A percentile compares a stretch with the other conserved stretches of the same genome.
Evolutionary conservation across 352 stramenopile species (phyloP).

Genomic region (Phytophthora boehmeriae): DNA sequence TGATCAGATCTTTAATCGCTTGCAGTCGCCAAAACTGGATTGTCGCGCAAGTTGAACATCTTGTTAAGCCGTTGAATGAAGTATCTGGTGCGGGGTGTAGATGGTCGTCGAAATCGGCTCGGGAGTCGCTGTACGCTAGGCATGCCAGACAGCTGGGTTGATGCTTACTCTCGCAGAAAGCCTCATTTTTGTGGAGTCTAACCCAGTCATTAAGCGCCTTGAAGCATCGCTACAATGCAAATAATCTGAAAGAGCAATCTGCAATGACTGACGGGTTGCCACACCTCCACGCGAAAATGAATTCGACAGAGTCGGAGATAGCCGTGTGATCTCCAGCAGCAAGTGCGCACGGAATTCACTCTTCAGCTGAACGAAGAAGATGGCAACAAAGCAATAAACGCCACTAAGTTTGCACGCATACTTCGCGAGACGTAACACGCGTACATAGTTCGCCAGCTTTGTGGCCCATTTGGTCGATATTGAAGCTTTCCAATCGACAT

Average conservation of each 20-base stretch:
- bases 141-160: constrained; percentile 12
- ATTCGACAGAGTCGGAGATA: constrained; percentile 7
- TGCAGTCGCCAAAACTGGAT: constrained; percentile 20
- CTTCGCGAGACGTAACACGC: constrained; percentile 45
- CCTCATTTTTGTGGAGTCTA: not conserved
- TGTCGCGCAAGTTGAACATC: constrained; percentile 15
- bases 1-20: constrained; percentile 18
- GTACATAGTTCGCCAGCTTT: constrained; percentile 52
- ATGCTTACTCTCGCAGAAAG: not conserved
- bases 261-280: constrained; percentile 38
- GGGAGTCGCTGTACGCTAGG: constrained; percentile 2
- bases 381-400: constrained; percentile 42
- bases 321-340: constrained; percentile 44
- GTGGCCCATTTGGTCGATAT: constrained; percentile 41
- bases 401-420: constrained; percentile 47
- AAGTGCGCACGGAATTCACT: constrained; percentile 60
- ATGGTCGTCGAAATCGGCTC: not conserved
- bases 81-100: not conserved
- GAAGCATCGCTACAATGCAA: constrained; percentile 39
- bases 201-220: constrained; percentile 6
- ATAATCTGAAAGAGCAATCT: constrained; percentile 51
- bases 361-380: constrained; percentile 65
- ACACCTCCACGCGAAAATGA: constrained; percentile 7
- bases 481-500: constrained; percentile 18
- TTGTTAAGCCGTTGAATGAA: not conserved